Evolutionary conservation across 305 asterid species (phyloP), one percentile per base, ranked within the genome.

Genomic region (Petunia hybrid): DNA sequence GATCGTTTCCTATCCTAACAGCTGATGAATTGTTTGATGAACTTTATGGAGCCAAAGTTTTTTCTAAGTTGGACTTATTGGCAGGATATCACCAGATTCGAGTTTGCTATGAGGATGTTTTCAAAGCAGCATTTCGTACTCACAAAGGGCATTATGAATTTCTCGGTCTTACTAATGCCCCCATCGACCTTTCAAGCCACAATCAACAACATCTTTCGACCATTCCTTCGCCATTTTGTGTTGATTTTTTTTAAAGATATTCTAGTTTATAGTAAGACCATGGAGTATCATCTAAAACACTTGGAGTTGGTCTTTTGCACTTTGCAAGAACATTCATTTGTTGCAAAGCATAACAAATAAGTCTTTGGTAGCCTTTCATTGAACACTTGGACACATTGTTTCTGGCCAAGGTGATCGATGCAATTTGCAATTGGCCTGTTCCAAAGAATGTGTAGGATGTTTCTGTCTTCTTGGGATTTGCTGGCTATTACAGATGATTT

Each of bases 101-200:
- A 5, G 31, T 69, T 2, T 36, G 16, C 7, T 8, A 0, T 2
- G n/a, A 4, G 1, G 76, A 69, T 13, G 16, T 69, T 4, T 9
- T 6, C 31, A 69, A 69, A 69, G 43, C 39, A 2, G 76, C 76
- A 2, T 69, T 69, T 42, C 16, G 76, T 31, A 69, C 56, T 4
- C 76, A 69, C 8, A 55, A 69, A 9, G 76, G 76, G 7, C 76
- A 69, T 45, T 69, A 41, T 41, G 55, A 69, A 35, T 69, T 69
- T 13, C 9, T 41, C 2, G 55, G 76, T 3, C 56, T 69, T 4
- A 6, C 76, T 5, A 69, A 69, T 41, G 56, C 31, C 56, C 0
- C 76, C 76, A 40, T 7, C 41, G 2, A 63, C 69, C 0, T 63
- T 63, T 63, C 69, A 63, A 22, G 69, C 69, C 4, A 22, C 51